Evolutionary conservation across 495 filamentous ascomycete genomes (phyloP), one percentile per base, ranked within the genome.

Genomic region (Aspergillus baeticus): DNA sequence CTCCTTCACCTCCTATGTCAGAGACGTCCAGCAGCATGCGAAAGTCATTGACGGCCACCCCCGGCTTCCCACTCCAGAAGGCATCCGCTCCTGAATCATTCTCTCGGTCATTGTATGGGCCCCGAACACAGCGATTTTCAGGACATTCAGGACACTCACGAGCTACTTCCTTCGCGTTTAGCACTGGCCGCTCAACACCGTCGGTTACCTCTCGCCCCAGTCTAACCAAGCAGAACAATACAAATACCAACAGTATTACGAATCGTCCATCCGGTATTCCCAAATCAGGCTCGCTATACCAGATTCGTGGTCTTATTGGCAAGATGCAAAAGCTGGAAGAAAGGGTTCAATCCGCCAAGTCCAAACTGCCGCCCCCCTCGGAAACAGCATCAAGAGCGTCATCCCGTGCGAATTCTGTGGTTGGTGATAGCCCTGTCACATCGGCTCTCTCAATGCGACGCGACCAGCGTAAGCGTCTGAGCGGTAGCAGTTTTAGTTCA

Each of bases 241-340:
- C 44, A 48, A 20, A 31, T 31, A 23, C 11, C 17, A 45, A 13
- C 42, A 45, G 43, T 53, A 65, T 62, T 17, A 47, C 57, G 10
- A 63, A 63, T 6, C 69, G 60, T 56, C 71, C 56, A 38, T 69
- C 68, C 47, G 75, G 57, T 36, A 63, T 95, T 21, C 87, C 91
- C 26, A 79, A 87, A 34, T 96, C 95, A 15, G 88, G 85, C 34
- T 97, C 95, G 5, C 81, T 98, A 29, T 88, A 88, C 54, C 94
- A 98, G 64, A 93, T 98, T 64, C 91, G 94, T 22, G 87, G 86
- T 3, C 83, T 98, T 51, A 94, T 93, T 54, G 92, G 90, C 20
- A 94, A 97, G 72, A 97, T 98, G 95, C 91, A 96, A 69, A 85
- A 87, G 58, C 84, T 98, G 37, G 95, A 98, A 69, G 88, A 92